Evolutionary conservation across 73 alveolate genomes (phyloP).

Genomic region (Urostyla sp.): DNA sequence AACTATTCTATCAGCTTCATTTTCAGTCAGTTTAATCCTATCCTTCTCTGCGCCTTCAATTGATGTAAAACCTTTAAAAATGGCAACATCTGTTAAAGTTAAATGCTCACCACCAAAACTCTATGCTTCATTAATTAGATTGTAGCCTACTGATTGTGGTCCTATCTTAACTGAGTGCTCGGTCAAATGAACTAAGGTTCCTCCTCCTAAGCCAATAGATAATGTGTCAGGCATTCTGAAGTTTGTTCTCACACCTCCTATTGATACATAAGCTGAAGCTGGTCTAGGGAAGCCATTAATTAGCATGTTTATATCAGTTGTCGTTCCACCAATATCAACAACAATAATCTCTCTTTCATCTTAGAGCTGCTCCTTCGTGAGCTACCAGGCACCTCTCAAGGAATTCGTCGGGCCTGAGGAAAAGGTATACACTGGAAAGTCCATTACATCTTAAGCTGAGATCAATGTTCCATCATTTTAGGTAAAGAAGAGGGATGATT

Average conservation of each 20-base stretch:
- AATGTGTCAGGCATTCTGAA: constrained; percentile 41
- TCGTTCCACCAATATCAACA: constrained; percentile 39
- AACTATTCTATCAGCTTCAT: neutral
- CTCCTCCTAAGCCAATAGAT: constrained; percentile 17
- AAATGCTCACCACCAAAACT: constrained; percentile 21
- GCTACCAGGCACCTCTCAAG: constrained; percentile 33
- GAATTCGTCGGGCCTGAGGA: constrained; percentile 31
- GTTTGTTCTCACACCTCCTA: constrained; percentile 35
- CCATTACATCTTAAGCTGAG: neutral
- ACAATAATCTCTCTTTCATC: constrained; percentile 12
- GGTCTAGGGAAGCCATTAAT: constrained; percentile 19
- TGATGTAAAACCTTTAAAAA: neutral
- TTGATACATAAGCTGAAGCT: neutral
- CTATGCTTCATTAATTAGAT: constrained; percentile 2
- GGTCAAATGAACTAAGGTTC: neutral
- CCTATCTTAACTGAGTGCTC: constrained; percentile 15
- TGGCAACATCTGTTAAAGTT: constrained; percentile 18
- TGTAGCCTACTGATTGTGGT: constrained; percentile 29
- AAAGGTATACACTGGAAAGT: constrained; percentile 21
- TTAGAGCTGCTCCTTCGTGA: constrained; percentile 1
- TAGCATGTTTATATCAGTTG: constrained; percentile 12
- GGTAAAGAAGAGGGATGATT: constrained; percentile 1
- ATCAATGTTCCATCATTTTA: constrained; percentile 40
- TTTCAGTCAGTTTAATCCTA: neutral
- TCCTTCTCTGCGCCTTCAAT: constrained; percentile 14